phyloP scores from a whole-genome alignment of 2,329 filamentous ascomycete species.

The Plenodomus tracheiphilus region DNA sequence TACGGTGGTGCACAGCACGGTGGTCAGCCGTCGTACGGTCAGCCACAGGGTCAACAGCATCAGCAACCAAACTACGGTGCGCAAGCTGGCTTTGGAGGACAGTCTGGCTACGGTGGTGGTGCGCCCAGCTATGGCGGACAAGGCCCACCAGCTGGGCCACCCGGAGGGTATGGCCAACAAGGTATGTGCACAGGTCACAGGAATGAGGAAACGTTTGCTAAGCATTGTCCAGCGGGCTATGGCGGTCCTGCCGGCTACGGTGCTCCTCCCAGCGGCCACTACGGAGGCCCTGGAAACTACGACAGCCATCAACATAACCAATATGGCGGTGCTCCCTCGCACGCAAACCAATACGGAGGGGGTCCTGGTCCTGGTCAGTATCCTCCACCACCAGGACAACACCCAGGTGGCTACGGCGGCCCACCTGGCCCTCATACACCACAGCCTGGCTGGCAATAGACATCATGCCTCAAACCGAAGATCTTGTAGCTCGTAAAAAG shows the following conservation, averaged over 20 bases:
- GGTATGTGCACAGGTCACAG: constrained; percentile 7
- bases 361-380: constrained; percentile 13
- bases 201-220: not conserved
- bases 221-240: constrained; percentile 28
- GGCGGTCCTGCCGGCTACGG: constrained; percentile 33
- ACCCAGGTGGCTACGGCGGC: constrained; percentile 15
- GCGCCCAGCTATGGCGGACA: constrained; percentile 6
- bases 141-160: constrained; percentile 9
- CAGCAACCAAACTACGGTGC: constrained; percentile 20
- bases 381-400: constrained; percentile 16
- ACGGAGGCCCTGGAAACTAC: constrained; percentile 34
- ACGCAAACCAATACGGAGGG: constrained; percentile 16
- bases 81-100: constrained; percentile 29
- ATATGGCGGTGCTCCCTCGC: constrained; percentile 18
- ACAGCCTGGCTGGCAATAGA: constrained; percentile 31
- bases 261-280: constrained; percentile 20
- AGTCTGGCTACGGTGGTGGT: constrained; percentile 20
- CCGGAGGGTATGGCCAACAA: constrained; percentile 31
- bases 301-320: constrained; percentile 38
- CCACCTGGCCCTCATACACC: constrained; percentile 13
- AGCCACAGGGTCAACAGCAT: constrained; percentile 6
- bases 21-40: constrained; percentile 11
- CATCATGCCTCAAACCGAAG: not conserved
- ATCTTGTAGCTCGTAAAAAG: no score
- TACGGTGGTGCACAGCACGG: constrained; percentile 21